These are phyloP conservation scores for Fusarium aywerte DNA, from an alignment of 2,329 filamentous ascomycete genomes.

Conservation along the genomic window DNA sequence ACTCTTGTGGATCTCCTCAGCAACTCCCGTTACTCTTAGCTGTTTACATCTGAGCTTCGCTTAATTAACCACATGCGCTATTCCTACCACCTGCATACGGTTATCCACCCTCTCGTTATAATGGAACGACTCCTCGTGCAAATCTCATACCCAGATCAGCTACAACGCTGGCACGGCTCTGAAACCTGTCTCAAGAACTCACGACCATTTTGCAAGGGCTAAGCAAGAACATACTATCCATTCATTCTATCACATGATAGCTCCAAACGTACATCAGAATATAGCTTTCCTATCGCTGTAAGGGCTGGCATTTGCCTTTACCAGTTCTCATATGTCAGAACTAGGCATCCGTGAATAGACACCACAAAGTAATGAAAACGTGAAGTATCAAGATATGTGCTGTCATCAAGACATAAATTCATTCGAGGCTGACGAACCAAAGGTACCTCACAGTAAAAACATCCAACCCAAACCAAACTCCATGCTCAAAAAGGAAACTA, in stretches of 20 bases:
- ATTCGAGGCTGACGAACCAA: not conserved
- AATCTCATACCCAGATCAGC: slow-evolving; percentile 16
- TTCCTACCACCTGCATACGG: not conserved
- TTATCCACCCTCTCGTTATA: slow-evolving; percentile 18
- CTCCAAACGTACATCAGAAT: not conserved
- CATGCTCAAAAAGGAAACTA: slow-evolving; percentile 31
- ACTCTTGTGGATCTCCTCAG: slow-evolving; percentile 12
- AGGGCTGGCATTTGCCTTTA: not conserved
- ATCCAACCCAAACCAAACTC: slow-evolving; percentile 38
- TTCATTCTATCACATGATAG: not conserved
- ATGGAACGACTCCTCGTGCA: slow-evolving; percentile 26
- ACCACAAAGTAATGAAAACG: not conserved
- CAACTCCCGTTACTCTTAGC: slow-evolving; percentile 1
- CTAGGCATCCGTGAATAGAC: slow-evolving; percentile 1
- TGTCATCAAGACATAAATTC: slow-evolving; percentile 2
- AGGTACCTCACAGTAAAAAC: slow-evolving; percentile 9
- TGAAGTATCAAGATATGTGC: slow-evolving; percentile 5
- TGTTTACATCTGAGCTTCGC: slow-evolving; percentile 26
- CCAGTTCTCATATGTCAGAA: slow-evolving; percentile 1
- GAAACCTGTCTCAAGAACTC: not conserved
- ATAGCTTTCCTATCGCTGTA: not conserved
- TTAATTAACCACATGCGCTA: slow-evolving; percentile 3
- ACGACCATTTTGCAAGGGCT: not conserved
- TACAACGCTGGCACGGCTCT: not conserved
- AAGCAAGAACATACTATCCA: not conserved